Base-by-base conservation (phyloP, 345 rosid genomes). In the Dimocarpus longan region DNA sequence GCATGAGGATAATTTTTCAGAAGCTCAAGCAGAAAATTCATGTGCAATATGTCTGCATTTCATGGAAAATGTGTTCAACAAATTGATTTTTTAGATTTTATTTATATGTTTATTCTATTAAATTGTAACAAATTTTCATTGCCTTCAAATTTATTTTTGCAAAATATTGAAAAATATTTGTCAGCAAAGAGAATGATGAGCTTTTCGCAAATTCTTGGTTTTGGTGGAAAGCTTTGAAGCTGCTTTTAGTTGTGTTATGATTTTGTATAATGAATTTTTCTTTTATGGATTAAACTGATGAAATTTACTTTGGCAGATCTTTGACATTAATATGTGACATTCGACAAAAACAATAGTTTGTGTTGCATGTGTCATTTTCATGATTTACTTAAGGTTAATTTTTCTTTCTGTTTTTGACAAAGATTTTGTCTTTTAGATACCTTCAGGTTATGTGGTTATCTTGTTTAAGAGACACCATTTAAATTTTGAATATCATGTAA, bases 361-460 rank as follows among this genome's bases (percentile, higher is more conserved):
- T 76, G 71, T 66, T 46, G 18, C 32, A 7, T 19, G 50, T 18
- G 70, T 28, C n/a, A 24, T 28, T 32, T 28, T 74, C 5, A 76
- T 26, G 5, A 16, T 66, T 54, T 10, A 39, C 28, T 24, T 32
- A 22, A 42, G 18, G 44, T 46, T 26, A 10, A 32, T 18, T 66
- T 75, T 9, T 66, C 16, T 19, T 1, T 37, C 22, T 9, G 10
- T 46, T 46, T 48, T 11, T 4, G 16, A 78, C 68, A 70, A 62
- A 67, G 78, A 75, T 75, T 54, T 70, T 68, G 37, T 74, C 68
- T 71, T 67, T 78, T 62, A 76, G 28, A 19, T 19, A 3, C 28
- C 21, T 52, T 13, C 8, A 6, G 24, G n/a, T 76, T 66, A 37
- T 66, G 13, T 66, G 52, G 44, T 48, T 11, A 28, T 66, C 50